Percentiles rank a stretch among this genome's conserved stretches.
Conservation (phyloP, 306 rosid species). For the Cajanus cajan region DNA sequence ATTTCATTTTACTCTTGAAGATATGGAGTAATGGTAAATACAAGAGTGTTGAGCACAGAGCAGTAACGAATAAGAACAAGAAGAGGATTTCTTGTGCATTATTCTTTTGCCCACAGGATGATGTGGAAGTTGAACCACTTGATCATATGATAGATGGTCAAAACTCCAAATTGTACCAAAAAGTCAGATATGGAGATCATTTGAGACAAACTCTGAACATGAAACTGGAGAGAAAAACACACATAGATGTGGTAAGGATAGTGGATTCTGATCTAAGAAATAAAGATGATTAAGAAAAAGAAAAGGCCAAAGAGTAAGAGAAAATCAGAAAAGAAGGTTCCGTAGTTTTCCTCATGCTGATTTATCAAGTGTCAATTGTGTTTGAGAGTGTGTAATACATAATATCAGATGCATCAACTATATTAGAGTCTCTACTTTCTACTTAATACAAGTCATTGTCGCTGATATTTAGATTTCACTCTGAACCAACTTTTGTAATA, state of each 20-base stretch:
- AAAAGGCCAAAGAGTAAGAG: too few species aligned
- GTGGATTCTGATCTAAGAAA: background rate
- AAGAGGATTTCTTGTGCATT: conserved; percentile 30
- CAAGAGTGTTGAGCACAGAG: conserved; percentile 50
- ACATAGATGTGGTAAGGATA: conserved; percentile 8
- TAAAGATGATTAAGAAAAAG: background rate
- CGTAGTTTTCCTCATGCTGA: background rate
- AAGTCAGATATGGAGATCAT: conserved; percentile 46
- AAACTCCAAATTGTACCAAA: conserved; percentile 38
- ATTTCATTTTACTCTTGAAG: too few species aligned
- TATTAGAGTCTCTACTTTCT: background rate
- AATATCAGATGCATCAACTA: background rate
- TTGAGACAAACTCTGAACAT: conserved; percentile 34
- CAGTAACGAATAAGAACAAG: conserved; percentile 33
- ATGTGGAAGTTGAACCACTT: conserved; percentile 43
- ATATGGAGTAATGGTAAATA: conserved; percentile 54
- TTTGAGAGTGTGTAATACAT: background rate
- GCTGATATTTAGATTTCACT: background rate
- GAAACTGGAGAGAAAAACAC: conserved; percentile 48
- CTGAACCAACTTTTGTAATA: background rate
- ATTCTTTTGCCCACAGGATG: conserved; percentile 37
- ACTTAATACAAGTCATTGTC: background rate
- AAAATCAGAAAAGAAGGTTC: too few species aligned
- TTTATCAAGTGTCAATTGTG: background rate
- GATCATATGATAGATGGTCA: conserved; percentile 33